Percentiles rank a stretch among this genome's conserved stretches.
Evolutionary conservation across 768 basidiomycete species (phyloP).

Genomic region (Boletus patriciae): DNA sequence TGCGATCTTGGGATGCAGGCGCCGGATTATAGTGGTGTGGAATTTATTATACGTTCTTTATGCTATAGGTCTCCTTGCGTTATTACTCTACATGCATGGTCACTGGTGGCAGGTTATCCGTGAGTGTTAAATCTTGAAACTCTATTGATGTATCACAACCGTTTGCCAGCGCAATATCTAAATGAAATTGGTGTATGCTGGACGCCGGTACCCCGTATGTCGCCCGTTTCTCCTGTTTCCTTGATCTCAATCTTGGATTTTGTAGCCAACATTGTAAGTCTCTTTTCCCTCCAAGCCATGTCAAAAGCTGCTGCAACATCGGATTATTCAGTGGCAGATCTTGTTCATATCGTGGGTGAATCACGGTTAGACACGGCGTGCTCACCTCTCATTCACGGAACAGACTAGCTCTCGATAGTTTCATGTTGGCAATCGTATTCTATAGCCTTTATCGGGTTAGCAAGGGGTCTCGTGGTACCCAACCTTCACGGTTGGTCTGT

Average conservation of each 20-base stretch:
- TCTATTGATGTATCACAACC: neutral
- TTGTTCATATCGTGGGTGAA: constrained; percentile 15
- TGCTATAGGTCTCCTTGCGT: neutral
- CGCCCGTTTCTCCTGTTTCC: neutral
- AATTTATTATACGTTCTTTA: constrained; percentile 15
- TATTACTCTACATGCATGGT: neutral
- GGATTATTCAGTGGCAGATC: constrained; percentile 15
- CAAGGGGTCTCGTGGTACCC: neutral
- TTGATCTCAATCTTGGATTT: neutral
- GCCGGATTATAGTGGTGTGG: neutral
- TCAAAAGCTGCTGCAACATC: neutral
- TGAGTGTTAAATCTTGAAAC: neutral
- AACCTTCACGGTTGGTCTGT: constrained; percentile 3
- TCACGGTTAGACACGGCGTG: neutral
- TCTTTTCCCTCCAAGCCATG: neutral
- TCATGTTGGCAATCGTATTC: constrained; percentile 3
- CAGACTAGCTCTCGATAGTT: constrained; percentile 20
- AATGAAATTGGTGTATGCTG: constrained; percentile 14
- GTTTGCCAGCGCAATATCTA: constrained; percentile 8
- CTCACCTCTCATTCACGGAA: neutral
- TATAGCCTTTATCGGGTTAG: constrained; percentile 3
- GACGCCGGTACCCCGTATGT: constrained; percentile 11
- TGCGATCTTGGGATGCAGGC: constrained; percentile 21
- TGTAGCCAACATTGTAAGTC: constrained; percentile 13
- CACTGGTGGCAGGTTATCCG: neutral